Percentiles rank a stretch among this genome's conserved stretches.
These are phyloP conservation scores for Extremus antarcticus DNA, from an alignment of 495 filamentous ascomycete genomes.

Conservation along the genomic window DNA sequence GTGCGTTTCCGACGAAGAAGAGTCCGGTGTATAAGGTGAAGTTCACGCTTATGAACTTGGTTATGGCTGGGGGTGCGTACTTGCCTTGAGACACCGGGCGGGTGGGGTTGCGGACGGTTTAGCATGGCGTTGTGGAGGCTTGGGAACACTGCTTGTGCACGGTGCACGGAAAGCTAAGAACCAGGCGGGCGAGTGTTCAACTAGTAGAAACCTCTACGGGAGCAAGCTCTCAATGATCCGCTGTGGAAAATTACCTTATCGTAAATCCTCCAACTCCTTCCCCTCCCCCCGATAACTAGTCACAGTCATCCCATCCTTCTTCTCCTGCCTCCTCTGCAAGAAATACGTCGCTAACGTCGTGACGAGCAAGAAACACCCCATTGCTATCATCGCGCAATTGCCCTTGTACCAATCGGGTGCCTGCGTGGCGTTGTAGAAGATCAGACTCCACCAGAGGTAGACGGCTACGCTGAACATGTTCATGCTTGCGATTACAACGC, in stretches of 20 bases:
- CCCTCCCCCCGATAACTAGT: background rate
- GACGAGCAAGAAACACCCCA: background rate
- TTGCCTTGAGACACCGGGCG: constrained; percentile 47
- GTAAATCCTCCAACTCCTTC: background rate
- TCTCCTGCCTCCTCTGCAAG: constrained; percentile 2
- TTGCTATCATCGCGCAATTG: background rate
- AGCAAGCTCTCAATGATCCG: too few species aligned
- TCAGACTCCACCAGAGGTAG: constrained; percentile 51
- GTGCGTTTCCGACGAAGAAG: constrained; percentile 89
- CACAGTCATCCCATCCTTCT: background rate
- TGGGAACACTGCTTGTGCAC: too few species aligned
- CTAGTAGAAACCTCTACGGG: too few species aligned
- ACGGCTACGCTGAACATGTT: constrained; percentile 47
- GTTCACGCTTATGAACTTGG: constrained; percentile 87
- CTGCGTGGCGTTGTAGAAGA: constrained; percentile 46
- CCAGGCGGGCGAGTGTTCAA: too few species aligned
- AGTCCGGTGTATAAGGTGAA: constrained; percentile 85
- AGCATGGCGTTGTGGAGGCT: background rate
- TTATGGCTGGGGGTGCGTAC: constrained; percentile 80
- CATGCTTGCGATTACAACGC: constrained; percentile 44
- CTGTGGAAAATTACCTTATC: too few species aligned
- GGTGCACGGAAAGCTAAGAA: too few species aligned
- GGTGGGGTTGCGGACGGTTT: too few species aligned
- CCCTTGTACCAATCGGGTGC: constrained; percentile 2
- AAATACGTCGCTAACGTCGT: background rate